Evolutionary conservation across 179 eudicot genomes (phyloP).

Genomic region (Corrigiola litoralis): DNA sequence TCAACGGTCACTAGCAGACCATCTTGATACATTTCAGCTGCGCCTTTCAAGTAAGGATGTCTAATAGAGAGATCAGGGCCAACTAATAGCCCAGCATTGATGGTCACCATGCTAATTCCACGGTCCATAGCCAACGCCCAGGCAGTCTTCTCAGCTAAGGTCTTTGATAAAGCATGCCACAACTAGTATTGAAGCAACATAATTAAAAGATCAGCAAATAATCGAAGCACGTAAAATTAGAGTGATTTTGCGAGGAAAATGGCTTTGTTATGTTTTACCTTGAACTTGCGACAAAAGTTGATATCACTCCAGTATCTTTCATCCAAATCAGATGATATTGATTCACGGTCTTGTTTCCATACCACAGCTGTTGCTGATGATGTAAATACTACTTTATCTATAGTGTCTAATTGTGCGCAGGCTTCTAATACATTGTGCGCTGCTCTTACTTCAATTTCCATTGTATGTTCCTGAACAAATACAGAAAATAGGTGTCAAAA

Average conservation of each 20-base stretch:
- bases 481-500: background rate
- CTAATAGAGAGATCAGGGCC: slow-evolving; percentile 34
- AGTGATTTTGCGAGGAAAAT: background rate
- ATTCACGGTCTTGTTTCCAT: slow-evolving; percentile 47
- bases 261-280: slow-evolving; percentile 26
- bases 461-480: slow-evolving; percentile 37
- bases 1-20: slow-evolving; percentile 54
- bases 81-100: slow-evolving; percentile 44
- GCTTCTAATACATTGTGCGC: slow-evolving; percentile 69
- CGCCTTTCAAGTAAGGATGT: slow-evolving; percentile 60
- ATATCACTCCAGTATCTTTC: slow-evolving; percentile 56
- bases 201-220: background rate
- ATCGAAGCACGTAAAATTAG: background rate
- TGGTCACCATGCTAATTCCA: slow-evolving; percentile 49
- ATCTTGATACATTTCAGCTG: slow-evolving; percentile 71
- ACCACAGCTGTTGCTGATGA: slow-evolving; percentile 49
- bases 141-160: slow-evolving; percentile 55
- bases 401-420: slow-evolving; percentile 44
- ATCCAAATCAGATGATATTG: slow-evolving; percentile 26
- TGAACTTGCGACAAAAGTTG: slow-evolving; percentile 43
- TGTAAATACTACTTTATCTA: slow-evolving; percentile 54
- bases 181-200: slow-evolving; percentile 21
- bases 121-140: slow-evolving; percentile 75
- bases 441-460: slow-evolving; percentile 53
- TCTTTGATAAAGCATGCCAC: slow-evolving; percentile 59